These are phyloP conservation scores for Eragrostis tef DNA, from an alignment of 202 grass and related monocot genomes.

Conservation along the genomic window DNA sequence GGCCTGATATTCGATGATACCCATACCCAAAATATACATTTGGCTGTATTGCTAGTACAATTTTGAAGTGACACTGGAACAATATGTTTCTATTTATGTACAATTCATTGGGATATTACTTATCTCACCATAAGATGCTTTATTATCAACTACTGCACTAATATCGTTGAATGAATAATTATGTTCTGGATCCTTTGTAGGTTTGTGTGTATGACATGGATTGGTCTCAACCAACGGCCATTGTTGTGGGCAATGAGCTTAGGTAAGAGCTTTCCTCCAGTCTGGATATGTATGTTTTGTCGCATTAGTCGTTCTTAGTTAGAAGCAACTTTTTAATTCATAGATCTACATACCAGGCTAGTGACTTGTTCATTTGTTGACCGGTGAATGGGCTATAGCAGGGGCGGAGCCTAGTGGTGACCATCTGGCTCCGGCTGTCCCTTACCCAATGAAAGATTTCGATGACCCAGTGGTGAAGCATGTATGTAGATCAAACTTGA, in stretches of 20 bases:
- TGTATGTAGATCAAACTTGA: no score
- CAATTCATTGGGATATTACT: conserved; percentile 14
- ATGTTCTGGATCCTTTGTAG: conserved; percentile 51
- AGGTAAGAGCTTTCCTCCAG: conserved; percentile 55
- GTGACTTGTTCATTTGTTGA: background rate
- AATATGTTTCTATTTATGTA: conserved; percentile 4
- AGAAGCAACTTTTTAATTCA: background rate
- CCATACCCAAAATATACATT: background rate
- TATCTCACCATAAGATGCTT: conserved; percentile 23
- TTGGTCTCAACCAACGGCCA: conserved; percentile 90
- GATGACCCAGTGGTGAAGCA: no score
- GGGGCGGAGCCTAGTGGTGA: no score
- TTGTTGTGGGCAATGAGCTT: conserved; percentile 95
- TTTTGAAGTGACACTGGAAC: background rate
- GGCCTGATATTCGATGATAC: conserved; percentile 9
- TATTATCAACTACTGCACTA: conserved; percentile 16
- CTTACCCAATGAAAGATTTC: no score
- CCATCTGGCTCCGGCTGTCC: no score
- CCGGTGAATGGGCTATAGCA: conserved; percentile 1
- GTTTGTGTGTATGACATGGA: conserved; percentile 94
- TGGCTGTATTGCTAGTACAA: background rate
- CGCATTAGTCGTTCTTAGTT: background rate
- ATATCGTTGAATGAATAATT: conserved; percentile 34
- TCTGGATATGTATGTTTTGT: conserved; percentile 9
- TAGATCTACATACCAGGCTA: conserved; percentile 36